A percentile compares a stretch with the other conserved stretches of the same genome.
Evolutionary conservation across 768 basidiomycete species (phyloP).

Genomic region (Boletus rubropictus): DNA sequence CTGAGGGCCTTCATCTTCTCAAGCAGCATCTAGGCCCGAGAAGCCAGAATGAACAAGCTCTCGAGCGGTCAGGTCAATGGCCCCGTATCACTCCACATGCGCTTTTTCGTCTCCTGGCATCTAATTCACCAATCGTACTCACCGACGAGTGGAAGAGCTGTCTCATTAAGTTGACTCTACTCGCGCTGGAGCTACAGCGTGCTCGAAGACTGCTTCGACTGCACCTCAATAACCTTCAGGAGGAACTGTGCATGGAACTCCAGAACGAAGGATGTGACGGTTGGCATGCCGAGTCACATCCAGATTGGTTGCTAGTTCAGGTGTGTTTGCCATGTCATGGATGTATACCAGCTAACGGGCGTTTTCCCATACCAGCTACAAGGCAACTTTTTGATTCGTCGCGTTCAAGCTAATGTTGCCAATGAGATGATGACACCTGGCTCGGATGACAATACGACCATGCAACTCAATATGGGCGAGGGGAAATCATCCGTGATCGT

Average conservation of each 20-base stretch:
- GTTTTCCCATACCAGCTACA: constrained; percentile 35
- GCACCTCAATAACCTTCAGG: constrained; percentile 14
- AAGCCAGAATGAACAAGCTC: constrained; percentile 14
- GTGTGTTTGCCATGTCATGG: constrained; percentile 14
- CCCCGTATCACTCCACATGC: constrained; percentile 31
- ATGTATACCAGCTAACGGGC: not conserved
- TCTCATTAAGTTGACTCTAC: constrained; percentile 28
- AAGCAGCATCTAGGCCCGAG: constrained; percentile 9
- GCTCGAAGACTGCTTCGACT: constrained; percentile 32
- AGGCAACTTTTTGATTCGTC: constrained; percentile 38
- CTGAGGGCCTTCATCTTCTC: not conserved
- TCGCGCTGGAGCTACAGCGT: constrained; percentile 33
- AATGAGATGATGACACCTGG: constrained; percentile 43
- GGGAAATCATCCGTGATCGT: constrained; percentile 48
- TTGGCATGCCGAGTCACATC: constrained; percentile 16
- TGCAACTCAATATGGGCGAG: constrained; percentile 57
- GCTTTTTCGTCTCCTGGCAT: constrained; percentile 31
- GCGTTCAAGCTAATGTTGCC: constrained; percentile 39
- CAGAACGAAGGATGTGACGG: constrained; percentile 22
- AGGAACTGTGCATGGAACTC: constrained; percentile 30
- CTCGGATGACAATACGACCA: constrained; percentile 31
- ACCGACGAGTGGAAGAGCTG: constrained; percentile 27
- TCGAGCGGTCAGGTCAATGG: constrained; percentile 30
- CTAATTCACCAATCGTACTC: constrained; percentile 14
- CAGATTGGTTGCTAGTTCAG: constrained; percentile 45